Conservation (phyloP, 2,329 filamentous ascomycete genomes). For the Penicillium thymicola region DNA sequence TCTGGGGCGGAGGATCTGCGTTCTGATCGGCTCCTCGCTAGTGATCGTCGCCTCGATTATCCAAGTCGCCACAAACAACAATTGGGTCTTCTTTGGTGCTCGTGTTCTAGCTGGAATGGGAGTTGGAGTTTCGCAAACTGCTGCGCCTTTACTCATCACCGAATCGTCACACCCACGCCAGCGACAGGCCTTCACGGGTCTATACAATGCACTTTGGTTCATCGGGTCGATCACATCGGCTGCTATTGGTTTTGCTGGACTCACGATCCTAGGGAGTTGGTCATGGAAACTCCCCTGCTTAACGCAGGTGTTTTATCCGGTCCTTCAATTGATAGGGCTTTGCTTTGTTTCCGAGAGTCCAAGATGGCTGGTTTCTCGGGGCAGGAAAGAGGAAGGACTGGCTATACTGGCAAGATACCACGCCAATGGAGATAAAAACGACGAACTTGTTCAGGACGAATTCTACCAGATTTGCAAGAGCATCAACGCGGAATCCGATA, state of each 20-base stretch:
- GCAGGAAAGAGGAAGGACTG: constrained; percentile 56
- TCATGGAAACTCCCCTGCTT: constrained; percentile 61
- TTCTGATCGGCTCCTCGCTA: constrained; percentile 41
- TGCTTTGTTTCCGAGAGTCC: constrained; percentile 62
- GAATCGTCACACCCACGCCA: constrained; percentile 32
- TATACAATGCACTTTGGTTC: constrained; percentile 31
- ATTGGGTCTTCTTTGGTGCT: constrained; percentile 28
- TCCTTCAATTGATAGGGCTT: constrained; percentile 49
- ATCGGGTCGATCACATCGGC: constrained; percentile 23
- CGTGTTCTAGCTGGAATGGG: constrained; percentile 36
- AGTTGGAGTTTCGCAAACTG: constrained; percentile 35
- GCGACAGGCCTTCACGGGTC: constrained; percentile 27
- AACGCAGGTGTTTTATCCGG: constrained; percentile 47
- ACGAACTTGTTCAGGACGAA: constrained; percentile 22
- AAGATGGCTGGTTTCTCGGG: constrained; percentile 59
- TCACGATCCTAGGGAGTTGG: constrained; percentile 20
- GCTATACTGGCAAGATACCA: constrained; percentile 58
- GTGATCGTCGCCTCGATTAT: constrained; percentile 28
- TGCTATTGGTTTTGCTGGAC: constrained; percentile 16
- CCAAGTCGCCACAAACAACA: constrained; percentile 20
- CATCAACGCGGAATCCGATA: constrained; percentile 17
- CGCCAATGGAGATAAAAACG: constrained; percentile 46
- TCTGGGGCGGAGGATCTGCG: constrained; percentile 43
- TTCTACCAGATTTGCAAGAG: constrained; percentile 26
- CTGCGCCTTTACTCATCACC: constrained; percentile 29